phyloP scores from a whole-genome alignment of 164 flowering plant species.

The Cinnamomum chago region DNA sequence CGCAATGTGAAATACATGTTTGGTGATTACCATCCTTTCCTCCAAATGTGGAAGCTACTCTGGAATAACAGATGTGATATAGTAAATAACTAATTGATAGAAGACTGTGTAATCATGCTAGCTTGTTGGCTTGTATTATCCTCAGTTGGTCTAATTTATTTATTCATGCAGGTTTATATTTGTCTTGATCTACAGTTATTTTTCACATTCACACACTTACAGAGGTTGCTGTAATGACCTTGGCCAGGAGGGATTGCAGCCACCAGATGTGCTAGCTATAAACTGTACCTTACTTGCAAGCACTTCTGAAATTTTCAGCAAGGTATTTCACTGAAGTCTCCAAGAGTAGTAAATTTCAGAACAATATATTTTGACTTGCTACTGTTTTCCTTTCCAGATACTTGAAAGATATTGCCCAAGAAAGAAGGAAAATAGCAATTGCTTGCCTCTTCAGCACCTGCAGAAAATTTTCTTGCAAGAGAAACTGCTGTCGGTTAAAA shows the following conservation, averaged over 20 bases:
- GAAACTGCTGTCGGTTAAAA: constrained; percentile 31
- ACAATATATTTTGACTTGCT: constrained; percentile 7
- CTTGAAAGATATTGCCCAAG: constrained; percentile 31
- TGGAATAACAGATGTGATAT: too few relatives aligned
- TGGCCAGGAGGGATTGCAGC: constrained; percentile 48
- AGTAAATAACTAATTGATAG: too few relatives aligned
- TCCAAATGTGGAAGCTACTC: too few relatives aligned
- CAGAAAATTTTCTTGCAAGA: constrained; percentile 56
- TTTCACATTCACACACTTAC: neutral
- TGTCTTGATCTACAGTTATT: too few relatives aligned
- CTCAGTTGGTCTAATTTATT: too few relatives aligned
- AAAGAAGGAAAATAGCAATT: constrained; percentile 35
- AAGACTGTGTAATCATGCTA: too few relatives aligned
- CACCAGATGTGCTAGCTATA: constrained; percentile 54
- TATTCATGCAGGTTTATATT: too few relatives aligned
- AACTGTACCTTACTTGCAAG: constrained; percentile 71
- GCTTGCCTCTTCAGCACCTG: constrained; percentile 51
- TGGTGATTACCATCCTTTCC: too few relatives aligned
- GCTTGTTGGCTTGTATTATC: too few relatives aligned
- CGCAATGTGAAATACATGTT: too few relatives aligned
- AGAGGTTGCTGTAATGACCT: neutral
- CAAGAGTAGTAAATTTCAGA: neutral
- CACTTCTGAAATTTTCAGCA: constrained; percentile 66
- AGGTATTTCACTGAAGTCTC: constrained; percentile 38
- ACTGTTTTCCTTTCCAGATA: constrained; percentile 36